phyloP scores from a whole-genome alignment of 306 rosid species.

The Pterocarpus macrocarpus region DNA sequence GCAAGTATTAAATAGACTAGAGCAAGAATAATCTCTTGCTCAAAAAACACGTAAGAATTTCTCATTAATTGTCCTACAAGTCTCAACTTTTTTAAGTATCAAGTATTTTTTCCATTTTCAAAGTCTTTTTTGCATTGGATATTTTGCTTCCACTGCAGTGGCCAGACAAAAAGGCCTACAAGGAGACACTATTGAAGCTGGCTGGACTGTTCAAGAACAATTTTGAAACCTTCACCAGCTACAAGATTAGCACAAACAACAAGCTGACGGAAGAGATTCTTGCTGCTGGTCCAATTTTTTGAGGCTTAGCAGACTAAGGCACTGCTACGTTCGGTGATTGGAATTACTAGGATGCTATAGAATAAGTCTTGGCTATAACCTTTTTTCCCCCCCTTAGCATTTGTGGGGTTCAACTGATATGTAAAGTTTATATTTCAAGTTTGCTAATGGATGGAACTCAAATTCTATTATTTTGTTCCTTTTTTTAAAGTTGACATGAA shows the following conservation, averaged over 20 bases:
- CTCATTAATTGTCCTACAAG: no score
- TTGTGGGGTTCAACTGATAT: no score
- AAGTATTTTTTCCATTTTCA: not conserved
- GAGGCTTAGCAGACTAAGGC: constrained; percentile 31
- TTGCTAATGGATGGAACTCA: not conserved
- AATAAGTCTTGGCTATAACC: no score
- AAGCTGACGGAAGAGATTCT: constrained; percentile 78
- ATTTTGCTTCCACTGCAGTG: constrained; percentile 62
- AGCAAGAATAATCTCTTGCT: no score
- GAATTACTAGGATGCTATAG: no score
- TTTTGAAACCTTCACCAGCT: constrained; percentile 68
- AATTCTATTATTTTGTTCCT: not conserved
- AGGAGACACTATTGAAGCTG: constrained; percentile 67
- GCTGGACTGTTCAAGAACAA: constrained; percentile 79
- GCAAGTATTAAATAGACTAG: no score
- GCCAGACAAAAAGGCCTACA: constrained; percentile 71
- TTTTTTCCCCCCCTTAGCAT: no score
- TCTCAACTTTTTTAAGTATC: not conserved
- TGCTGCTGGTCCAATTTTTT: constrained; percentile 77
- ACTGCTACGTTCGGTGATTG: not conserved
- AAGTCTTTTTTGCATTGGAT: not conserved
- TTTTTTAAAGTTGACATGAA: not conserved
- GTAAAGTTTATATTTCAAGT: not conserved
- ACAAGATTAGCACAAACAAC: constrained; percentile 69
- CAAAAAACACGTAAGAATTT: no score